Evolutionary conservation across 2,329 filamentous ascomycete genomes (phyloP).

Genomic region (Fusarium concolor): DNA sequence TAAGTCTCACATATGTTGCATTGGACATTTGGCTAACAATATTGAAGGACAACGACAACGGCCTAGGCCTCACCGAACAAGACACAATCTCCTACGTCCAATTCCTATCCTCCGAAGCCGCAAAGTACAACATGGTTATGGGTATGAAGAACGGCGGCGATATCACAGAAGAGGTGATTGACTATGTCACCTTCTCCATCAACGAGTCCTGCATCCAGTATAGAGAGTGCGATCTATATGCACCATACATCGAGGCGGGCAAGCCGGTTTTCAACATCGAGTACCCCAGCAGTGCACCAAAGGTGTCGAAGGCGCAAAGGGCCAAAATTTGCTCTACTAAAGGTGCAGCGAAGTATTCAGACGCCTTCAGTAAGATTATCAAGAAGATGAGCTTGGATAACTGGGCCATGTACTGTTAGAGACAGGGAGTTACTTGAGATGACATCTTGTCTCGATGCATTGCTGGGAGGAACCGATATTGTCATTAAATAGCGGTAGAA

Average conservation of each 20-base stretch:
- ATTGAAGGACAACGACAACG: slow-evolving; percentile 66
- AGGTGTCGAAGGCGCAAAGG: slow-evolving; percentile 48
- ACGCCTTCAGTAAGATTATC: slow-evolving; percentile 71
- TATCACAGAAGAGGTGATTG: slow-evolving; percentile 62
- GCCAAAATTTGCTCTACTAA: slow-evolving; percentile 55
- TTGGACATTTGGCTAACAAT: too few species aligned
- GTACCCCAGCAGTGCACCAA: slow-evolving; percentile 65
- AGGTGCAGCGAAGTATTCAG: slow-evolving; percentile 52
- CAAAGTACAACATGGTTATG: slow-evolving; percentile 64
- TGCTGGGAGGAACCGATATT: too few species aligned
- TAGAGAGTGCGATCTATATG: slow-evolving; percentile 67
- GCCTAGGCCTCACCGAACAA: slow-evolving; percentile 65
- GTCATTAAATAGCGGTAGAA: too few species aligned
- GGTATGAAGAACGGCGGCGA: slow-evolving; percentile 75
- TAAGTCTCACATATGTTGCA: too few species aligned
- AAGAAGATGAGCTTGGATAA: slow-evolving; percentile 72
- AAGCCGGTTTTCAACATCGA: slow-evolving; percentile 54
- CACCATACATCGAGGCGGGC: slow-evolving; percentile 60
- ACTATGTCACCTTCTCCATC: slow-evolving; percentile 71
- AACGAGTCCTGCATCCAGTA: slow-evolving; percentile 75
- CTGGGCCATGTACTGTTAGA: slow-evolving; percentile 55
- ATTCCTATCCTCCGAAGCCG: slow-evolving; percentile 67
- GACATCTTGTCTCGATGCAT: too few species aligned
- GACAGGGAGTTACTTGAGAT: too few species aligned
- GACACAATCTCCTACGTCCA: slow-evolving; percentile 69